Percentiles rank a stretch among this genome's conserved stretches.
phyloP scores from a whole-genome alignment of 73 alveolate genomes.

The Stentor coeruleus region DNA sequence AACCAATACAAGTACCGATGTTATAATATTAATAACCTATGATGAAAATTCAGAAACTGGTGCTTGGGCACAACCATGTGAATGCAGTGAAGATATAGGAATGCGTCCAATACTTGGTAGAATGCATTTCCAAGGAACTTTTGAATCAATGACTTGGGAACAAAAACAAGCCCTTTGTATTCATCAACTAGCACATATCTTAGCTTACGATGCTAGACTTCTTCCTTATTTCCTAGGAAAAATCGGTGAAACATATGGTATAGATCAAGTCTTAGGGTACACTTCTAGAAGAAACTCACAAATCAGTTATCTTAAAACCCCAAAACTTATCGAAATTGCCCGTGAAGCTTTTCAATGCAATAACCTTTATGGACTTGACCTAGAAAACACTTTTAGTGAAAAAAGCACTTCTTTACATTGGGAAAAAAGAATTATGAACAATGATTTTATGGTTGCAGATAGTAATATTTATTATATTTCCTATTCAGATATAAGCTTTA shows the following conservation, averaged over 20 bases:
- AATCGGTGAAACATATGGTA: background rate
- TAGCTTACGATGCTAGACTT: background rate
- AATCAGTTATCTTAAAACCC: background rate
- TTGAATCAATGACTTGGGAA: background rate
- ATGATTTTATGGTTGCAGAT: slow-evolving; percentile 11
- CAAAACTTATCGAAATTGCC: background rate
- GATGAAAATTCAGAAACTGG: too few relatives aligned
- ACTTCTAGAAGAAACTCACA: slow-evolving; percentile 20
- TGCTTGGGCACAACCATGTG: background rate
- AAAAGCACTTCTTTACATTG: background rate
- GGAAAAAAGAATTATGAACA: background rate
- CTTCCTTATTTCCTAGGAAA: background rate
- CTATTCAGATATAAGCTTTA: slow-evolving; percentile 16
- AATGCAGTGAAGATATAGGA: background rate
- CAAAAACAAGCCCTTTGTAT: background rate
- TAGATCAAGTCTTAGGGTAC: background rate
- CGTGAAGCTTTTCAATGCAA: background rate
- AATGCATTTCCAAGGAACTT: background rate
- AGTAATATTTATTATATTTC: background rate
- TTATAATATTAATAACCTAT: background rate
- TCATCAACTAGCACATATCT: slow-evolving; percentile 23
- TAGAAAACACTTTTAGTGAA: background rate
- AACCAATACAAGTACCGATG: background rate
- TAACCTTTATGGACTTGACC: background rate
- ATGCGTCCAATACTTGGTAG: slow-evolving; percentile 9